phyloP scores from a whole-genome alignment of 2,329 filamentous ascomycete genomes.

The Fusarium xyrophilum region DNA sequence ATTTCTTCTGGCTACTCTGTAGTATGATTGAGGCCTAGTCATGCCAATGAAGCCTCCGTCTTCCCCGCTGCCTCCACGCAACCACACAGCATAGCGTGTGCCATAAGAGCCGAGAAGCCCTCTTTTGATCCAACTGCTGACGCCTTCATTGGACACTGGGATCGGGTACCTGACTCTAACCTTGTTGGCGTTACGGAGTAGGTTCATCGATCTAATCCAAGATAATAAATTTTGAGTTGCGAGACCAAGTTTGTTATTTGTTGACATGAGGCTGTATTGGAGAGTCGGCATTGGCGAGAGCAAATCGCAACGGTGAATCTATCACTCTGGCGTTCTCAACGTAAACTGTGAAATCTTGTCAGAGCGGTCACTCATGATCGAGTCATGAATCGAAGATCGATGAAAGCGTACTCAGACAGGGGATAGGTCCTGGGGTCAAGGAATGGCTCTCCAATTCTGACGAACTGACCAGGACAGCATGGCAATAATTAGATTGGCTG shows the following conservation, averaged over 20 bases:
- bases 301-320: conserved; percentile 20
- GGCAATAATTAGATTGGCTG: background rate
- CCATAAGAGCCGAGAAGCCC: conserved; percentile 9
- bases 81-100: conserved; percentile 1
- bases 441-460: background rate
- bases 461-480: background rate
- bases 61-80: conserved; percentile 25
- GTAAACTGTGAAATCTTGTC: background rate
- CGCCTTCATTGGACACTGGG: conserved; percentile 13
- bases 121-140: conserved; percentile 27
- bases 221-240: conserved; percentile 22
- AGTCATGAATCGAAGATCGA: background rate
- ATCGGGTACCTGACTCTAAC: conserved; percentile 37
- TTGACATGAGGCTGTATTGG: conserved; percentile 32
- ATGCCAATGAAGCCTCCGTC: conserved; percentile 17
- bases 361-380: background rate
- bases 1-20: conserved; percentile 14
- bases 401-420: background rate
- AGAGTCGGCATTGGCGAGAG: conserved; percentile 1
- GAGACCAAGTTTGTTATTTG: conserved; percentile 22
- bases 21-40: conserved; percentile 22
- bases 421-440: background rate
- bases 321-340: background rate
- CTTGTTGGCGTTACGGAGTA: conserved; percentile 23
- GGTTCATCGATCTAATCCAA: conserved; percentile 25